Evolutionary conservation across 2,329 filamentous ascomycete species (phyloP), one percentile per base, ranked within the genome.

Genomic region (Fusarium xyrophilum): DNA sequence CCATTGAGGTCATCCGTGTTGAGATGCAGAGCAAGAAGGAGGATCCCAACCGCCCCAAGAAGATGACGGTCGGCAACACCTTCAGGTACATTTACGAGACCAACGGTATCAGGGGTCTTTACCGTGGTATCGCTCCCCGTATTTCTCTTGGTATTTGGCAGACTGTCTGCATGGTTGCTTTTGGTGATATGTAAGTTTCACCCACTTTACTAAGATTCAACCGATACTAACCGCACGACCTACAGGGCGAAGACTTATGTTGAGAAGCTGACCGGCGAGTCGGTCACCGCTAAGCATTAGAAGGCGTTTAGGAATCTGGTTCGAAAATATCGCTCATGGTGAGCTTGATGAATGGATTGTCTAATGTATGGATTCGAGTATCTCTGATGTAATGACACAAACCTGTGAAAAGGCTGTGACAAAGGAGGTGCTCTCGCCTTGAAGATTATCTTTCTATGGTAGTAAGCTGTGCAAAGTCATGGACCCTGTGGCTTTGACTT

Each of bases 21-120:
- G 96, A 99, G 88, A 97, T 99, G 93, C 96, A 99, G 89, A 97
- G 93, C 85, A 98, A 97, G 90, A 97, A 91, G 75, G 93, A 92
- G 75, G 96, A 99, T 79, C 94, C 96, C 65, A 98, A 98, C 86
- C 91, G 96, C 54, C 96, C 96, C 74, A 97, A 97, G 89, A 99
- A 99, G 85, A 91, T 99, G 91, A 98, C 93, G 52, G 96, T 99
- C 68, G 92, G 90, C 74, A 97, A 93, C 82, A 90, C 89, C 59
- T 86, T 88, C 80, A 84, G 79, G 75, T 99, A 99, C 83, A 98
- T 99, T 80, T 98, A 98, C 84, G 78, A 86, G 73, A 88, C 87
- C 78, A 97, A 97, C 81, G 96, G 96, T 65, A 48, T 98, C 77
- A 91, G 89, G 84, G 96, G 96, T 77, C 86, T 99, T 71, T 99